These are phyloP conservation scores for Ilyonectria robusta DNA, from an alignment of 2,329 filamentous ascomycete species.

Conservation along the genomic window DNA sequence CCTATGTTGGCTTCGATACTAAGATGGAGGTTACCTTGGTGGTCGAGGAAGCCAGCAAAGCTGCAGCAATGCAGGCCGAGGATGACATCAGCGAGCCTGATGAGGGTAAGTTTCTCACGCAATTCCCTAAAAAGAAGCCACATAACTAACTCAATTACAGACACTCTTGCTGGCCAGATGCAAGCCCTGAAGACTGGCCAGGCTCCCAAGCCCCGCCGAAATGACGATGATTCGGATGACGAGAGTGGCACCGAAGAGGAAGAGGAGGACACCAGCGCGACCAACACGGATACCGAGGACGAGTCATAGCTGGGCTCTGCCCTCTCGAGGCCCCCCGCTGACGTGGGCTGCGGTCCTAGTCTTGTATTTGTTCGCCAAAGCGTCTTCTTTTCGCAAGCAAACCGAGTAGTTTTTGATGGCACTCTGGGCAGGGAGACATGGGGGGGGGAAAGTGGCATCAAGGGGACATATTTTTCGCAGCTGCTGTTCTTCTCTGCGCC, in stretches of 20 bases:
- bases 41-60: slow-evolving; percentile 91
- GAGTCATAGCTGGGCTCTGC: slow-evolving; percentile 59
- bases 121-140: not conserved
- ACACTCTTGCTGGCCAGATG: slow-evolving; percentile 93
- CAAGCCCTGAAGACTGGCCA: slow-evolving; percentile 83
- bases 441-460: slow-evolving; percentile 16
- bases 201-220: slow-evolving; percentile 71
- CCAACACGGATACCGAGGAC: slow-evolving; percentile 78
- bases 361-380: slow-evolving; percentile 31
- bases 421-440: slow-evolving; percentile 7
- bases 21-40: slow-evolving; percentile 91
- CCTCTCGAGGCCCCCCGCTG: not conserved
- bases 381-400: slow-evolving; percentile 23
- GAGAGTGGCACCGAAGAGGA: slow-evolving; percentile 86
- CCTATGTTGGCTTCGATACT: slow-evolving; percentile 93
- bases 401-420: slow-evolving; percentile 6
- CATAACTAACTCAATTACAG: slow-evolving; percentile 61
- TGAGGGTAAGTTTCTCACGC: slow-evolving; percentile 77
- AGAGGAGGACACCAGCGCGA: slow-evolving; percentile 76
- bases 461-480: slow-evolving; percentile 19
- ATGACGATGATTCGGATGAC: slow-evolving; percentile 76
- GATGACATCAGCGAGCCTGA: slow-evolving; percentile 99
- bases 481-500: slow-evolving; percentile 19
- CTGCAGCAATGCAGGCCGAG: slow-evolving; percentile 83
- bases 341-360: slow-evolving; percentile 4